Evolutionary conservation across 176 grass and related monocot species (phyloP), one percentile per base, ranked within the genome.

Genomic region (Cenchrus americanus): DNA sequence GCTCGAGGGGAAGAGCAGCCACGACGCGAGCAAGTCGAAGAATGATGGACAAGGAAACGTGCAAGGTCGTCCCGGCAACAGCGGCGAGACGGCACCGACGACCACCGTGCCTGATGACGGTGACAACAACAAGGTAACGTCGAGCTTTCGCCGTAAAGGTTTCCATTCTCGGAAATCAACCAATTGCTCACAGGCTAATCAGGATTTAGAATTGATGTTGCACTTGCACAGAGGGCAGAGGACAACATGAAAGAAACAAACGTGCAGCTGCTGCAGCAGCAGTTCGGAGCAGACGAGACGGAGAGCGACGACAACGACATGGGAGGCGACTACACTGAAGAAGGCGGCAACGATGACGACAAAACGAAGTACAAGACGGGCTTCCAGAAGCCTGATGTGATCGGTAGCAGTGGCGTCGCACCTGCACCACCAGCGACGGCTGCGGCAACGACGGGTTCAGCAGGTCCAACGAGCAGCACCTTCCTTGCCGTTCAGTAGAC

Each of bases 221-320:
- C 34, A 4, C 34, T 67, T 54, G 10, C 34, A 59, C 76, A 87
- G 80, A 87, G 44, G 27, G 40, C 73, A 34, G 80, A 89, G 79
- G 87, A 77, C 76, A 37, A 52, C 47, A 41, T 24, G 71, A 58
- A 22, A 57, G 80, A 84, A 55, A 58, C 76, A 65, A 84, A 64
- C 30, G 63, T 77, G 74, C 80, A 78, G 80, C 59, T 42, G 34
- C 74, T 6, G 46, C 76, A 66, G 40, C 57, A 42, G 62, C 72
- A 15, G 52, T 40, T 70, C 27, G 24, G 65, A 21, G 52, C 8
- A 46, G 86, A 86, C 42, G 83, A 86, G 79, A 80, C 62, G 15
- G 90, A 92, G 27, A 86, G 87, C 61, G 80, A 82, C 49, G 90
- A 89, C 62, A 80, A 79, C 58, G 83, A 89, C 51, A 83, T 80